Percentiles rank a stretch among this genome's conserved stretches.
phyloP scores from a whole-genome alignment of 2,329 filamentous ascomycete species.

The Paraphoma sp. region DNA sequence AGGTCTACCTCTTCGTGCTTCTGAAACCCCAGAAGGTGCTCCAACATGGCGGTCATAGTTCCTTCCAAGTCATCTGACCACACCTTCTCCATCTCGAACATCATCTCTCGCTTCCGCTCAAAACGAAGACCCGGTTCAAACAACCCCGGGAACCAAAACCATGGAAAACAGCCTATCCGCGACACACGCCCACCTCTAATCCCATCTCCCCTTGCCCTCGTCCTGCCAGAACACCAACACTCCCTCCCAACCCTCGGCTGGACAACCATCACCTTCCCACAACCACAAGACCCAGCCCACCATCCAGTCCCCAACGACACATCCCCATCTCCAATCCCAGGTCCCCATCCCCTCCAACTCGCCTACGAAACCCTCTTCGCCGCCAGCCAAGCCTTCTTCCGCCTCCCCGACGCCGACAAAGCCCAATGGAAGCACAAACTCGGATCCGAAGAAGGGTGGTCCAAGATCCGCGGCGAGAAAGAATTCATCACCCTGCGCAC shows the following conservation, averaged over 20 bases:
- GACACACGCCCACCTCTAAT: constrained; percentile 31
- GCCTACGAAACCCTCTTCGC: constrained; percentile 38
- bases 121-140: constrained; percentile 14
- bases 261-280: constrained; percentile 44
- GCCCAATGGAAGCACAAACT: constrained; percentile 40
- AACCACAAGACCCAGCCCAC: constrained; percentile 3
- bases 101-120: constrained; percentile 36
- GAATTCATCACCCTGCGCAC: constrained; percentile 48
- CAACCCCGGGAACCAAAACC: neutral
- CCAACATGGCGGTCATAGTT: constrained; percentile 27
- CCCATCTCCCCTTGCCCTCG: constrained; percentile 35
- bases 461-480: constrained; percentile 44
- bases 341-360: constrained; percentile 36
- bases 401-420: constrained; percentile 31
- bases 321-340: neutral
- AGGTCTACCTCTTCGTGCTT: neutral
- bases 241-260: constrained; percentile 41
- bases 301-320: neutral
- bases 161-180: neutral
- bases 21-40: neutral
- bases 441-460: constrained; percentile 46
- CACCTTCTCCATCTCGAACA: constrained; percentile 35
- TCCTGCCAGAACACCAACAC: constrained; percentile 41
- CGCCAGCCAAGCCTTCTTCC: constrained; percentile 42
- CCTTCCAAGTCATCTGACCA: constrained; percentile 17